Evolutionary conservation across 164 flowering plant species (phyloP).

Genomic region (Annona cherimola): DNA sequence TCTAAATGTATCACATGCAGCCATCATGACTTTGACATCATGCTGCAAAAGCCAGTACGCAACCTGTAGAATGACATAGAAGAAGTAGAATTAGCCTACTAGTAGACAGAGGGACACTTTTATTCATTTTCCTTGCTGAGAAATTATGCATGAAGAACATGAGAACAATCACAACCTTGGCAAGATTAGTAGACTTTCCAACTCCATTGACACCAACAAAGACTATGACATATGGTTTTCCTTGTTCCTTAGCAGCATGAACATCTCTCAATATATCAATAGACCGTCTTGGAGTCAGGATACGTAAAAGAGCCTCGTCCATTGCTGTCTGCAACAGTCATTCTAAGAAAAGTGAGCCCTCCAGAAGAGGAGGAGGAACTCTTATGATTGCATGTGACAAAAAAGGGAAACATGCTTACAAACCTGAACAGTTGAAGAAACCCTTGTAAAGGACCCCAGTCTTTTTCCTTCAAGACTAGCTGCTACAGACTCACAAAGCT

Average conservation of each 20-base stretch:
- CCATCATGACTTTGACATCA: constrained; percentile 92
- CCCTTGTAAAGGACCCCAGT: constrained; percentile 80
- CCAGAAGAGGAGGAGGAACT: constrained; percentile 1
- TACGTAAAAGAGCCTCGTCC: constrained; percentile 97
- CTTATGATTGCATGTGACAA: background rate
- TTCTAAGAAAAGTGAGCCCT: background rate
- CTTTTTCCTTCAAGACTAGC: constrained; percentile 93
- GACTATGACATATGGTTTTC: constrained; percentile 89
- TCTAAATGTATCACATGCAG: constrained; percentile 97
- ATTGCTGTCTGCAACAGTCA: constrained; percentile 68
- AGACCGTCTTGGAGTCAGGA: constrained; percentile 90
- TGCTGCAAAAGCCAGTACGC: constrained; percentile 99
- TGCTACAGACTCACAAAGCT: constrained; percentile 94
- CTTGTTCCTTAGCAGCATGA: constrained; percentile 86
- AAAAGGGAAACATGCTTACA: constrained; percentile 8
- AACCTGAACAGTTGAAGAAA: constrained; percentile 90
- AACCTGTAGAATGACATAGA: constrained; percentile 44
- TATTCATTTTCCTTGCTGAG: background rate
- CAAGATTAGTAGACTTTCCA: constrained; percentile 97
- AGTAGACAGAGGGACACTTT: background rate
- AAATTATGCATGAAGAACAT: background rate
- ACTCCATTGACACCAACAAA: constrained; percentile 99
- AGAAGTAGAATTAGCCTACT: background rate
- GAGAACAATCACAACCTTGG: constrained; percentile 47
- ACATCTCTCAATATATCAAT: constrained; percentile 95